Evolutionary conservation across 2,329 filamentous ascomycete genomes (phyloP), one percentile per base, ranked within the genome.

Genomic region (Bipolaris oryzae): DNA sequence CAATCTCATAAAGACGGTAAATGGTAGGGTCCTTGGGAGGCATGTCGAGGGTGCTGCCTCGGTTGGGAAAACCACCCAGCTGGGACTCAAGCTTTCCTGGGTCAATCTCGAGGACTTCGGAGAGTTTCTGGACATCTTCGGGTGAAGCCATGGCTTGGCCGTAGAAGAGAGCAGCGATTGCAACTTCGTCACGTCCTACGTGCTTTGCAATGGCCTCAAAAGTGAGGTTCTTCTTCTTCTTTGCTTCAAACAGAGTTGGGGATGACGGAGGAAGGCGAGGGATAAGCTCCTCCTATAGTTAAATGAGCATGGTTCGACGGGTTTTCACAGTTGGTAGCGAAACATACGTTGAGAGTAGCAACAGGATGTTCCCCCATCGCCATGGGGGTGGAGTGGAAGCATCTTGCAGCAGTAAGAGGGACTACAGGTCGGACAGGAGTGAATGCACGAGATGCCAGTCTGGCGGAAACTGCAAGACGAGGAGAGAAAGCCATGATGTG

Each of bases 1-100:
- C 89, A 73, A 97, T 90, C 82, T 98, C 94, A 76, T 92, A 97
- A 57, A 97, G 76, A 2, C 94, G 83, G 77, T 98, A 98, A 72
- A 97, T 93, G 66, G 96, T 78, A 4, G 92, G 92, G 74, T 96
- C 92, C 57, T 85, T 87, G 0, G 91, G 91, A 0, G 91, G 91
- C 90, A 95, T 93, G 55, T 92, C 89, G 1, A 91, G 86, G 0
- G 88, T 85, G 50, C 87, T 83, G 33, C 93, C 93, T 3, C 93
- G 85, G 75, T 96, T 91, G 0, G 92, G 93, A 70, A 90, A 93
- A 0, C 87, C 89, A 33, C 81, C 81, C 61, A 95, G 81, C 67
- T 91, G 85, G 3, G 81, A 78, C 52, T 84, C 80, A 3, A 96
- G 81, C 1, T 72, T 70, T 11, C 79, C 79, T 45, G 82, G 77